Conservation (phyloP, 2,329 filamentous ascomycete species). For the Xylariaceae sp. region DNA sequence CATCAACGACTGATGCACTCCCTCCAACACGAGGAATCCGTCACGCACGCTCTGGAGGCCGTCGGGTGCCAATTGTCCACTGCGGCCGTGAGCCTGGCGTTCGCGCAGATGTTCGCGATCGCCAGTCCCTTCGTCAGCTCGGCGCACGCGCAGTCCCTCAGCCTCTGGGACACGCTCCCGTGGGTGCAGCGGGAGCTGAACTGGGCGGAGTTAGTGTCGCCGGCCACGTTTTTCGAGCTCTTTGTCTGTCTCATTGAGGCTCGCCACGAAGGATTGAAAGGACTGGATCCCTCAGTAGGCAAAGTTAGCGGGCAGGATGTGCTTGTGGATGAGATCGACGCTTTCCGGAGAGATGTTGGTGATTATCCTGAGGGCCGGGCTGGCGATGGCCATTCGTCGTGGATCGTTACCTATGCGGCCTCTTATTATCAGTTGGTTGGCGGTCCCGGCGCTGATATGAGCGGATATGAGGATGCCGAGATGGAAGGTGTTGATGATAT, state of each 20-base stretch:
- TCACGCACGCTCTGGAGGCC: no score
- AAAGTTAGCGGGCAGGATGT: not conserved
- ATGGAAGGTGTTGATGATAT: not conserved
- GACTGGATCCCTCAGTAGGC: no score
- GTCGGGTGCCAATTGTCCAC: no score
- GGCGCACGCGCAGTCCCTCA: not conserved
- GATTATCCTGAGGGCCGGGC: not conserved
- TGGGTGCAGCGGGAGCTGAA: not conserved
- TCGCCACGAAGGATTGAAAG: not conserved
- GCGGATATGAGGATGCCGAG: not conserved
- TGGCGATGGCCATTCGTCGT: not conserved
- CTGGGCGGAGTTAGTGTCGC: not conserved
- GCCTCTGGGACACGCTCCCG: not conserved
- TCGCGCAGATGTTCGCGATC: not conserved
- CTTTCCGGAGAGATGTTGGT: not conserved
- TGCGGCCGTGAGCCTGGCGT: no score
- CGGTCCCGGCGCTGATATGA: not conserved
- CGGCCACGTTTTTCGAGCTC: constrained; percentile 3
- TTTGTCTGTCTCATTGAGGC: not conserved
- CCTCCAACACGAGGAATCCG: no score
- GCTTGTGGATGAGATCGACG: not conserved
- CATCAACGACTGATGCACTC: no score
- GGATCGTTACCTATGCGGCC: not conserved
- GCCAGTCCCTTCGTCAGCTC: not conserved
- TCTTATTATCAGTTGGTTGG: not conserved